These are phyloP conservation scores for Penicillium steckii DNA, from an alignment of 495 filamentous ascomycete species.

Conservation along the genomic window DNA sequence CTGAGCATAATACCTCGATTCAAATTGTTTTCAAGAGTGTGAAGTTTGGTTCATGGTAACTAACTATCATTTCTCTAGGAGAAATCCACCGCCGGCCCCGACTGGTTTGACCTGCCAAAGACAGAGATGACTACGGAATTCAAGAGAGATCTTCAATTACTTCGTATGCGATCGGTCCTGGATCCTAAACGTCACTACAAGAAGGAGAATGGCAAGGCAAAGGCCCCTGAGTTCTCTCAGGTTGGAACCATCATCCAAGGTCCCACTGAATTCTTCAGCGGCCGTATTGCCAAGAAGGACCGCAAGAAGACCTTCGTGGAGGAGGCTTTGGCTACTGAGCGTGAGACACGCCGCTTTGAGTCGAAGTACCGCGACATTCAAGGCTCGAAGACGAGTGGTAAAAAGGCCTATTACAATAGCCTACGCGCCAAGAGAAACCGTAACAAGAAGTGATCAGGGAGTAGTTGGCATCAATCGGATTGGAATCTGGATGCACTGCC, in stretches of 20 bases:
- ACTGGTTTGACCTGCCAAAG: conserved; percentile 83
- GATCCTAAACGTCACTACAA: conserved; percentile 92
- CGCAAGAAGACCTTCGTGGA: conserved; percentile 89
- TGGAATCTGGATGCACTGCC: too few relatives aligned
- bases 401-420: conserved; percentile 68
- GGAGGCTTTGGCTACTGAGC: conserved; percentile 71
- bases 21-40: conserved; percentile 2
- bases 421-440: conserved; percentile 57
- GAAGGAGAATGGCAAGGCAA: conserved; percentile 67
- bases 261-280: conserved; percentile 80
- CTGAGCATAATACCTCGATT: conserved; percentile 59
- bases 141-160: conserved; percentile 80
- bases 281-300: conserved; percentile 79
- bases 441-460: conserved; percentile 27
- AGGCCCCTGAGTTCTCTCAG: conserved; percentile 77
- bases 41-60: conserved; percentile 12
- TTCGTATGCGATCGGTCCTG: conserved; percentile 84
- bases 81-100: conserved; percentile 58
- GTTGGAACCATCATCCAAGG: conserved; percentile 88
- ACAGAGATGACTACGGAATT: conserved; percentile 82
- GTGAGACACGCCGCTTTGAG: conserved; percentile 59
- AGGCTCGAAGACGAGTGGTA: conserved; percentile 64
- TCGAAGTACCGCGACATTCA: conserved; percentile 72
- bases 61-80: conserved; percentile 42
- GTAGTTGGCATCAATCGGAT: neutral